These are phyloP conservation scores for Alloteropsis angusta DNA, from an alignment of 202 grass and related monocot genomes.

Conservation along the genomic window DNA sequence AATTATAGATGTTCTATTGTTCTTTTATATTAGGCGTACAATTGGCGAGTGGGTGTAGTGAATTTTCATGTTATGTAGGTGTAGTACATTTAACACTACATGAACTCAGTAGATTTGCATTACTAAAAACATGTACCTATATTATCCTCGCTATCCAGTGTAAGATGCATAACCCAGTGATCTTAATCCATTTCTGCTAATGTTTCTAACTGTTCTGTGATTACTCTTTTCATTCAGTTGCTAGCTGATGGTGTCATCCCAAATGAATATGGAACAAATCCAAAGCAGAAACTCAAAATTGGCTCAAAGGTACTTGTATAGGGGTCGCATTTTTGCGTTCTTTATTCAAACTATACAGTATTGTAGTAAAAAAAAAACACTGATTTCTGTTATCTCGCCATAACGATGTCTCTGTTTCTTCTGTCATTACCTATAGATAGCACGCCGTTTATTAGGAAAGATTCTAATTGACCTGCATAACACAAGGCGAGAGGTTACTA, in stretches of 20 bases:
- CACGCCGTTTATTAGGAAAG: slow-evolving; percentile 81
- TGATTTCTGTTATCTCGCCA: background rate
- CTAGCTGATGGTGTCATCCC: slow-evolving; percentile 97
- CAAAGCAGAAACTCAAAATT: slow-evolving; percentile 91
- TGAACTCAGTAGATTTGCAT: background rate
- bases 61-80: background rate
- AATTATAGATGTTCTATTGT: background rate
- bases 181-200: background rate
- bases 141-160: background rate
- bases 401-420: slow-evolving; percentile 1
- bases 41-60: background rate
- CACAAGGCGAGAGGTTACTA: slow-evolving; percentile 65
- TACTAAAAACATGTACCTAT: background rate
- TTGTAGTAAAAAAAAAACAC: background rate
- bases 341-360: background rate
- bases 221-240: slow-evolving; percentile 54
- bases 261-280: slow-evolving; percentile 91
- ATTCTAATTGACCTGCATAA: slow-evolving; percentile 92
- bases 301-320: slow-evolving; percentile 74
- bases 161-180: background rate
- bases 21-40: background rate
- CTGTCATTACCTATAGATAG: slow-evolving; percentile 54
- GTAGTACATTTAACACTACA: background rate
- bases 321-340: background rate
- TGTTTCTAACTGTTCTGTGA: slow-evolving; percentile 17